A percentile compares a stretch with the other conserved stretches of the same genome.
phyloP scores from a whole-genome alignment of 257 asterid species.

The Solanum chilense region DNA sequence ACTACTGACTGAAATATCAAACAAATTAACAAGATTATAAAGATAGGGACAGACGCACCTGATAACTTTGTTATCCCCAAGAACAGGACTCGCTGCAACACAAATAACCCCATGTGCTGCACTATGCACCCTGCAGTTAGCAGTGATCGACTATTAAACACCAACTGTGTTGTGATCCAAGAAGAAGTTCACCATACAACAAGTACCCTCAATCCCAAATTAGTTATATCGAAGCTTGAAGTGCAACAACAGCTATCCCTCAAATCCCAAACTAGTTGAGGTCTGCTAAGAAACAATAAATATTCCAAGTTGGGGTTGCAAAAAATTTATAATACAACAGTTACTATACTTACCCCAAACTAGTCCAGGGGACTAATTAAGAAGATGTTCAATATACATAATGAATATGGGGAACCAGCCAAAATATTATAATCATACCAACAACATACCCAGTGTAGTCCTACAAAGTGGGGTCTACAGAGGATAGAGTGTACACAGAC shows the following conservation, averaged over 20 bases:
- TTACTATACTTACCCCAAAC: not conserved
- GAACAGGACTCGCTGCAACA: constrained; percentile 32
- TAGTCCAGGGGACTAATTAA: not conserved
- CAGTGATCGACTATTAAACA: not conserved
- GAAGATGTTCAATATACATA: not conserved
- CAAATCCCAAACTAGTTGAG: not conserved
- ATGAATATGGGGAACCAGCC: not conserved
- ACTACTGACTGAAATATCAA: not conserved
- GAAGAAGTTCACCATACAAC: not conserved
- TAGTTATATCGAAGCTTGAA: not conserved
- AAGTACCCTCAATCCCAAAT: not conserved
- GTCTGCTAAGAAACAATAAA: not conserved
- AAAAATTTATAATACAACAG: not conserved
- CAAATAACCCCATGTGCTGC: constrained; percentile 89
- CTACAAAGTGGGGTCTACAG: not conserved
- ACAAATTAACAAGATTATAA: not conserved
- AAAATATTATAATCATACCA: constrained; percentile 20
- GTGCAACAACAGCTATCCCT: not conserved
- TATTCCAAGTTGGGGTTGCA: not conserved
- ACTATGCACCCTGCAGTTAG: constrained; percentile 49
- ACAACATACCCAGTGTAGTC: not conserved
- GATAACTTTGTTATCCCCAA: constrained; percentile 51
- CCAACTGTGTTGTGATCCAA: not conserved
- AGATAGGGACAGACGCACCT: constrained; percentile 16
- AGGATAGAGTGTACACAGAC: not conserved